Base-by-base conservation (phyloP, 2,329 filamentous ascomycete species). In the Gnomoniopsis sp. region DNA sequence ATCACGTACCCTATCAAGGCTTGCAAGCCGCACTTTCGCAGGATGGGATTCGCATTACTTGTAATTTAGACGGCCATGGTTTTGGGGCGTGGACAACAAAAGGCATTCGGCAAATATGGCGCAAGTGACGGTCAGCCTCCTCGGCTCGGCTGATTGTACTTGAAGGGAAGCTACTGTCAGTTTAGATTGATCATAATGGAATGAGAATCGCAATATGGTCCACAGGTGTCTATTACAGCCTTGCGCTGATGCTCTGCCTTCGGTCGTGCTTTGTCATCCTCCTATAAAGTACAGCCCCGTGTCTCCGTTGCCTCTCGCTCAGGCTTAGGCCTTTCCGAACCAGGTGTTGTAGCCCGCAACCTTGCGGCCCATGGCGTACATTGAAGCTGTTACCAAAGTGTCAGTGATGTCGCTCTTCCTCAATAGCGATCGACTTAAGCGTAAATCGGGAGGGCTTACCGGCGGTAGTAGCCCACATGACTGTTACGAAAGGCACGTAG, bases 261-360 rank as follows among this genome's bases (percentile, higher is more conserved):
- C 17, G 33, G 51, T 36, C 23, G 15, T 61, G 30, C 38, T 59
- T 53, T 38, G 36, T 48, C 36, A 30, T 4, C 4, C 53, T 56
- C 22, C 53, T 58, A 22, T 57, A 50, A 54, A 47, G 10, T 21
- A 55, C 30, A 48, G 33, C 38, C 22, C n/a, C 33, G 34, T 12
- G n/a, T 38, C 44, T 6, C 17, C 23, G 6, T 3, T 10, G 38
- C 34, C 1, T 23, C 33, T 10, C 23, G 14, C 3, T 17, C 38
- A 41, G 22, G 53, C 66, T 70, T 81, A 85, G 65, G 76, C 70
- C 74, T 83, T 80, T 71, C 80, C 77, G 69, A 85, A 90, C 86
- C 87, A 92, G 63, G 87, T 90, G 84, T 91, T 93, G 82, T 93
- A 85, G 69, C 90, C 90, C 63, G 87, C 72, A 64, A 89, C 77